Base-by-base conservation (phyloP, 495 filamentous ascomycete species). In the Emericellopsis terricola region DNA sequence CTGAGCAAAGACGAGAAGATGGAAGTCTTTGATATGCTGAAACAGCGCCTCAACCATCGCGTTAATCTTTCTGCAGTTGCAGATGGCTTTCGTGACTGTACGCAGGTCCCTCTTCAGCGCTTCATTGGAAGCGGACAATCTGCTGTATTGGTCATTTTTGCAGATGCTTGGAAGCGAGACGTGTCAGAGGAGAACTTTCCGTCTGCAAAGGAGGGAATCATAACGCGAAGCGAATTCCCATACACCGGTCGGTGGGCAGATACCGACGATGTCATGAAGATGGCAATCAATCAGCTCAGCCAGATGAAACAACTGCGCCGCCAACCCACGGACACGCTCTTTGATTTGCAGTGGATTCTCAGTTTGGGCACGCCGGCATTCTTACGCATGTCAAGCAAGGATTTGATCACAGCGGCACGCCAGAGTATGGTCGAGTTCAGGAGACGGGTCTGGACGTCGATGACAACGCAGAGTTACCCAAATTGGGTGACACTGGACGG, bases 161-260 rank as follows among this genome's bases (percentile, higher is more conserved):
- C 24, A 19, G 33, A 35, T 4, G 15, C 9, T 6, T 35, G 33
- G 33, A n/a, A n/a, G n/a, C n/a, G n/a, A n/a, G n/a, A n/a, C n/a
- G n/a, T n/a, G n/a, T n/a, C n/a, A n/a, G n/a, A n/a, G n/a, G 33
- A 35, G 2, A 16, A 11, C 3, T 35, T 35, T n/a, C 33, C 33
- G 11, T 19, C 20, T 15, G 17, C n/a, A 5, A 4, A 27, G 4
- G n/a, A 35, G 2, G 33, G 33, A 4, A 26, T 27, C 14, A 15
- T 35, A n/a, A 35, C 19, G 19, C n/a, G 33, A 11, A 28, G 9
- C 2, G 17, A 16, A n/a, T 35, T 35, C 9, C 33, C 33, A 7
- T 9, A 26, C n/a, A 14, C 14, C 21, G 19, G 24, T 9, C 33
- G n/a, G 7, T 35, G 21, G 33, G 27, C 6, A 15, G 24, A 35